Base-by-base conservation (phyloP, 768 basidiomycete species). In the Naganishia kalamii region DNA sequence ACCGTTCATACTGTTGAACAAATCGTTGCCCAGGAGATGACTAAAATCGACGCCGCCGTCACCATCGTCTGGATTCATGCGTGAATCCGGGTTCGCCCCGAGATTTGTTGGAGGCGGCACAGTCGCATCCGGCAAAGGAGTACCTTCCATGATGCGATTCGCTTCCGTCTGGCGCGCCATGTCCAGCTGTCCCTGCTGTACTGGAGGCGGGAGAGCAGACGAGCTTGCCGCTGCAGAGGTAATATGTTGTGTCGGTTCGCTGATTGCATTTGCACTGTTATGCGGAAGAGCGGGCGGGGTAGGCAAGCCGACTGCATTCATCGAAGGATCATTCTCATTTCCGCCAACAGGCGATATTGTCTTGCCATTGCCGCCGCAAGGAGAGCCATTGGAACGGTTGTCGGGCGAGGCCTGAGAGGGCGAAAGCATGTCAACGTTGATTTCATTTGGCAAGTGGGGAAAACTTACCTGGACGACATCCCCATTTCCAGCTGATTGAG, bases 1-100 rank as follows among this genome's bases (percentile, higher is more conserved):
- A 10, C 35, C 54, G 19, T 57, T 41, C 54, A 57, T 57, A 23
- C 32, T 40, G 54, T 57, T 57, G 23, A 57, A 57, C 23, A 57
- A 35, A 27, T 57, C 54, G 19, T 57, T 57, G 54, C 54, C 54
- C 17, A 57, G n/a, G 37, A 57, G 54, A 17, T 57, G 54, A 57
- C 54, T 57, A 33, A 57, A 57, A 23, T 57, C 54, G 10, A 57
- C 54, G 8, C 54, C 54, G 11, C 37, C 37, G 6, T 57, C 54
- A 7, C 21, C 54, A 2, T 57, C 54, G 11, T 57, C 54, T 23
- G 33, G 54, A 27, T 40, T 57, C 4, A 41, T 25, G 5, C 13
- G 43, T n/a, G 8, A n/a, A 25, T 57, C 35, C 27, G 33, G 54
- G 27, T 57, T 57, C 2, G 19, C 21, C 23, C 21, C n/a, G 3